Conservation (phyloP, 768 basidiomycete species). For the Mycena sanguinolenta region DNA sequence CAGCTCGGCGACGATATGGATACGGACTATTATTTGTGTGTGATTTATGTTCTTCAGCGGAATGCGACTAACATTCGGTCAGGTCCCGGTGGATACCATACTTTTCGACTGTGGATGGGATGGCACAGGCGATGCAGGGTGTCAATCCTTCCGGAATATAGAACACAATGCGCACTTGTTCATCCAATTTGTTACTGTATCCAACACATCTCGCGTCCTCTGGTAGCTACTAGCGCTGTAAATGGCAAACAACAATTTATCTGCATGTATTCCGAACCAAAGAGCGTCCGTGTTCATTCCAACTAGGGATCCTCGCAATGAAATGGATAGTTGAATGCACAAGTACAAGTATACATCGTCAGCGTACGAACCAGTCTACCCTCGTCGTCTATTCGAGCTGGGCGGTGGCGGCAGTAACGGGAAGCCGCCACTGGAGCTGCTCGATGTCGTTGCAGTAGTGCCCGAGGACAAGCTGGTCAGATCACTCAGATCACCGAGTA, state of each 20-base stretch:
- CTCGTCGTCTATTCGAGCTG: conserved; percentile 64
- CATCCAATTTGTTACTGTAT: no score
- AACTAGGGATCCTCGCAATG: background rate
- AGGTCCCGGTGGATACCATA: conserved; percentile 25
- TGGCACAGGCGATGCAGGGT: conserved; percentile 14
- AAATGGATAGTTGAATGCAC: background rate
- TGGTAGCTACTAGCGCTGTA: no score
- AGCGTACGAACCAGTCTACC: background rate
- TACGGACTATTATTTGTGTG: background rate
- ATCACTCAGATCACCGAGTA: conserved; percentile 54
- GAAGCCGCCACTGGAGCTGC: conserved; percentile 56
- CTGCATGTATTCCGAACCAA: no score
- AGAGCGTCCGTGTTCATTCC: background rate
- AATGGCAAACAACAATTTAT: no score
- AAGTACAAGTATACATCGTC: background rate
- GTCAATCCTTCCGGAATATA: background rate
- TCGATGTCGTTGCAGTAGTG: conserved; percentile 26
- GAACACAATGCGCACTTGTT: no score
- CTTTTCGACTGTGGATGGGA: conserved; percentile 3
- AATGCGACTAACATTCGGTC: background rate
- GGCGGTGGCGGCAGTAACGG: conserved; percentile 91
- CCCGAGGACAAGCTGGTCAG: conserved; percentile 28
- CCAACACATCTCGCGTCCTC: no score
- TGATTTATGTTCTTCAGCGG: background rate
- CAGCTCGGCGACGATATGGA: background rate